Base-by-base conservation (phyloP, 1,284 basidiomycete species). In the Heliocybe sulcata region DNA sequence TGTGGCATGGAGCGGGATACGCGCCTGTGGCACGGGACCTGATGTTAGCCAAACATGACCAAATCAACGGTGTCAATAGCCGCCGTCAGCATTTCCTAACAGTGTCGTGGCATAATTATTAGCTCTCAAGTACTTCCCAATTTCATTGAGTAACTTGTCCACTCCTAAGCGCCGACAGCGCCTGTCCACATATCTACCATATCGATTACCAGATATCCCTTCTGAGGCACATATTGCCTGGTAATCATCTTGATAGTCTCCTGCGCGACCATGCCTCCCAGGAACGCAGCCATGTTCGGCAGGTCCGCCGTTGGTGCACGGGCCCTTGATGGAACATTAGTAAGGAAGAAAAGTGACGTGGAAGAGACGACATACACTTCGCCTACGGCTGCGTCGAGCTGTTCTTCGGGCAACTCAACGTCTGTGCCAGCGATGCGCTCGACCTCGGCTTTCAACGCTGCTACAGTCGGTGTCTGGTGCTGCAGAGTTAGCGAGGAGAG, bases 181-280 rank as follows among this genome's bases (percentile, higher is more conserved):
- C 85, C 86, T 9, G 90, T 91, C 82, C 81, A 87, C 29, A 82
- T 83, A 58, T 87, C 85, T 52, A 98, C 82, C 57, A 98, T 79
- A 72, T 99, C 94, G 54, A 96, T 77, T 25, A 94, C 77, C 60
- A 90, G 92, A 58, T 87, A 89, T 20, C 94, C 92, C 63, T 90
- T 85, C 56, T 97, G 80, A 1, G 96, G 96, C 20, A 94, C 79
- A 69, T 99, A 99, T 72, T 99, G 97, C 65, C 86, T 87, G 58
- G 96, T 98, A 63, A 98, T 88, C 70, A 98, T 80, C 79, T 99
- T 99, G 80, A 99, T 98, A 6, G 87, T 85, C 70, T 99, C 97
- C 64, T 99, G 97, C n/a, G 94, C 94, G 25, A 95, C 90, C 19
- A 99, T 70, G 0, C 96, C 97, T 14, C 97, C 97, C 1, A 98